phyloP scores from a whole-genome alignment of 768 basidiomycete genomes.

The Amanita exitialis region DNA sequence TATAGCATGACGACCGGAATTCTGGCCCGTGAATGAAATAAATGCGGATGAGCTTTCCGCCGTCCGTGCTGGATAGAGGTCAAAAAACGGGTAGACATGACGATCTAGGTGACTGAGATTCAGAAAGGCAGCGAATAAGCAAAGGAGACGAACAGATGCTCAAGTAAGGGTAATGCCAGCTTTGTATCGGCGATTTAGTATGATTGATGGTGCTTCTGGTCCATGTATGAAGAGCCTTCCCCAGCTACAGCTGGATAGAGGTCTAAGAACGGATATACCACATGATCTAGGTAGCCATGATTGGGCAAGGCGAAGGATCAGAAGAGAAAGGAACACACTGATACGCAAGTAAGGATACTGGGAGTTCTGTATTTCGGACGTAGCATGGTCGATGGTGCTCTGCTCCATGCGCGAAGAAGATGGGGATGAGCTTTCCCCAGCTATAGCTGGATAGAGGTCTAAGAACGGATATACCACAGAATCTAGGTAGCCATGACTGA shows the following conservation, averaged over 20 bases:
- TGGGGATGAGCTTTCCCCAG: too few relatives aligned
- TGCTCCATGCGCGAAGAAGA: constrained; percentile 7
- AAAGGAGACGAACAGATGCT: too few relatives aligned
- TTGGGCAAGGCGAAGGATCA: too few relatives aligned
- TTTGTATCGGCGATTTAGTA: not conserved
- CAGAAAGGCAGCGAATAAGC: too few relatives aligned
- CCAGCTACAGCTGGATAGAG: constrained; percentile 10
- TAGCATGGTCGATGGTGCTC: constrained; percentile 12
- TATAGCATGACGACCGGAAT: too few relatives aligned
- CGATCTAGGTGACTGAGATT: constrained; percentile 1
- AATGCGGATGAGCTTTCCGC: not conserved
- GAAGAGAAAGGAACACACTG: not conserved
- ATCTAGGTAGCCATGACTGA: not conserved
- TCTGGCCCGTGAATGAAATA: too few relatives aligned
- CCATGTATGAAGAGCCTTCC: not conserved
- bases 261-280: constrained; percentile 13
- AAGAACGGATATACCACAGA: not conserved
- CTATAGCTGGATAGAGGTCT: not conserved
- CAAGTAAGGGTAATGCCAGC: too few relatives aligned
- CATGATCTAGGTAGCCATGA: constrained; percentile 7
- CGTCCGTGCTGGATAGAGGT: constrained; percentile 3
- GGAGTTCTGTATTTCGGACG: constrained; percentile 3
- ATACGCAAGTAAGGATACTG: constrained; percentile 25
- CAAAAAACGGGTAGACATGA: constrained; percentile 8
- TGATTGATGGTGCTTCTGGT: not conserved